phyloP scores from a whole-genome alignment of 2,329 filamentous ascomycete genomes.

The Epichloe bromicola region DNA sequence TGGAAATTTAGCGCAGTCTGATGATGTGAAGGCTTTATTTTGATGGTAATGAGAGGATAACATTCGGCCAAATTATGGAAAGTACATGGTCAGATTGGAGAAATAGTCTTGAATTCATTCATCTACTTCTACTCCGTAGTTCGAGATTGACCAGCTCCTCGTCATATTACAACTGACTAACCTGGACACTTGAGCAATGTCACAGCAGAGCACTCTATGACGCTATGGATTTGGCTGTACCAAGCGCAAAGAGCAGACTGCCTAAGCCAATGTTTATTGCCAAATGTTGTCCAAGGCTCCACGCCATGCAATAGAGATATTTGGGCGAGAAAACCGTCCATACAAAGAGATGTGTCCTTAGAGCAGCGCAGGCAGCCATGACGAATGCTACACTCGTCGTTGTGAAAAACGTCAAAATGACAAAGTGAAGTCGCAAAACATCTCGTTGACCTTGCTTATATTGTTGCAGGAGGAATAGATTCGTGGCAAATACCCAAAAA shows the following conservation, averaged over 20 bases:
- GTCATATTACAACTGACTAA: background rate
- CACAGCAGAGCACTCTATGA: background rate
- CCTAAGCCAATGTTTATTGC: slow-evolving; percentile 54
- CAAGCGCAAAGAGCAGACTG: slow-evolving; percentile 43
- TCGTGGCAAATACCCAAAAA: slow-evolving; percentile 69
- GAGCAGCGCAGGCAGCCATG: slow-evolving; percentile 74
- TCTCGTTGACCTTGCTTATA: slow-evolving; percentile 12
- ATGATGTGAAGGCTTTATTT: background rate
- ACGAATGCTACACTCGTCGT: slow-evolving; percentile 54
- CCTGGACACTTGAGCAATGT: background rate
- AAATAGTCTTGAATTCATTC: background rate
- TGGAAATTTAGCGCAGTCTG: background rate
- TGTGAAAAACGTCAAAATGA: slow-evolving; percentile 57
- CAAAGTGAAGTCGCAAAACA: slow-evolving; percentile 39
- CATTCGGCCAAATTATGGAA: background rate
- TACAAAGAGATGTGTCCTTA: slow-evolving; percentile 87
- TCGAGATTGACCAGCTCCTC: background rate
- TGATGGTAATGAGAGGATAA: background rate
- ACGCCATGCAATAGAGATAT: slow-evolving; percentile 83
- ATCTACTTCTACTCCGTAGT: background rate
- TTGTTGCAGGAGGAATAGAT: slow-evolving; percentile 39
- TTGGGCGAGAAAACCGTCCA: slow-evolving; percentile 99
- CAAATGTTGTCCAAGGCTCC: slow-evolving; percentile 74
- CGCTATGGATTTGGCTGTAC: slow-evolving; percentile 13
- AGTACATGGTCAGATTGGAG: background rate